These are phyloP conservation scores for Aureococcus anophagefferens DNA, from an alignment of 108 stramenopile genomes.

Conservation along the genomic window DNA sequence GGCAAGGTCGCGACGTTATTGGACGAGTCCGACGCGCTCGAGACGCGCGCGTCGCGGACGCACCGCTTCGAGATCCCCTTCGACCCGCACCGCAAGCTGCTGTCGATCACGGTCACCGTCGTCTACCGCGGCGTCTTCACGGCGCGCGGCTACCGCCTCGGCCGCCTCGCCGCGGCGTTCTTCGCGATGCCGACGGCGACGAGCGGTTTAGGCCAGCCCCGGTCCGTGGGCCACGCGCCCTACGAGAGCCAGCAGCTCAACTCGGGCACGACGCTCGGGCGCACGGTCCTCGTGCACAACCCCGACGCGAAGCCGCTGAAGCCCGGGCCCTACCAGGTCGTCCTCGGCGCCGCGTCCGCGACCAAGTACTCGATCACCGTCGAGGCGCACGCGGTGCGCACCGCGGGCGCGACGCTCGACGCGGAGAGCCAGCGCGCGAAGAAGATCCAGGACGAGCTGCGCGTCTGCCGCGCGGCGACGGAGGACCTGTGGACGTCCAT, in stretches of 20 bases:
- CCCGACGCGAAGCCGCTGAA: slow-evolving; percentile 20
- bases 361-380: slow-evolving; percentile 25
- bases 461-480: not conserved
- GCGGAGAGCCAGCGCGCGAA: not conserved
- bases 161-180: slow-evolving; percentile 24
- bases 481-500: slow-evolving; percentile 21
- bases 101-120: slow-evolving; percentile 21
- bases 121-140: slow-evolving; percentile 30
- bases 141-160: slow-evolving; percentile 25
- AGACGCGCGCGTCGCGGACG: slow-evolving; percentile 13
- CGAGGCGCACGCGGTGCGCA: not conserved
- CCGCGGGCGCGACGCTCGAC: slow-evolving; percentile 3
- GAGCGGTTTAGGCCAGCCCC: not conserved
- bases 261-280: slow-evolving; percentile 18
- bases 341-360: slow-evolving; percentile 26
- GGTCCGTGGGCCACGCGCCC: slow-evolving; percentile 18
- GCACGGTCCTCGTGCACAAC: slow-evolving; percentile 25
- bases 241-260: slow-evolving; percentile 13
- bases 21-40: slow-evolving; percentile 3
- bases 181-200: slow-evolving; percentile 5
- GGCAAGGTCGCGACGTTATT: slow-evolving; percentile 4
- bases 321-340: slow-evolving; percentile 25
- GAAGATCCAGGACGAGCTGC: slow-evolving; percentile 14
- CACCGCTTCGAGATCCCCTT: slow-evolving; percentile 14
- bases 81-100: slow-evolving; percentile 1